Conservation (phyloP, 2,329 filamentous ascomycete species). For the Chaetomiaceae sp. region DNA sequence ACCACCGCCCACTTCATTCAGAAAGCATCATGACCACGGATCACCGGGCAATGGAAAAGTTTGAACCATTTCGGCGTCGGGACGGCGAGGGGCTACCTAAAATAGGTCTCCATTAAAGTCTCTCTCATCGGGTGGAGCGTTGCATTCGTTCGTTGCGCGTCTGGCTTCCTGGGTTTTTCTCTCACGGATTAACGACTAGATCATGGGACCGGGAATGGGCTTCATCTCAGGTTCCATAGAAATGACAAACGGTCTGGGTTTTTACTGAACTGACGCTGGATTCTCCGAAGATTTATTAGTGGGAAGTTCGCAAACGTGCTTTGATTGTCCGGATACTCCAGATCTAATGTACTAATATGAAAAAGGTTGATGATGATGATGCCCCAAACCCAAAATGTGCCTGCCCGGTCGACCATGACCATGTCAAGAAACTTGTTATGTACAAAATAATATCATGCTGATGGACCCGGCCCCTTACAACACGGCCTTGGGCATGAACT, state of each 20-base stretch:
- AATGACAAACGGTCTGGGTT: slow-evolving; percentile 23
- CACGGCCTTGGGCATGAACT: slow-evolving; percentile 79
- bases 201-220: slow-evolving; percentile 24
- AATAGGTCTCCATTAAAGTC: slow-evolving; percentile 17
- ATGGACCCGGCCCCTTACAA: slow-evolving; percentile 46
- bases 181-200: slow-evolving; percentile 28
- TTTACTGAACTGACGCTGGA: slow-evolving; percentile 4
- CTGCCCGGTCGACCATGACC: background rate
- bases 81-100: slow-evolving; percentile 19
- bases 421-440: background rate
- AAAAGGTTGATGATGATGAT: background rate
- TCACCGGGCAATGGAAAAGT: slow-evolving; percentile 28
- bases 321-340: background rate
- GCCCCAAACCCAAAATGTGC: background rate
- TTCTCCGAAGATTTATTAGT: too few species aligned
- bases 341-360: background rate
- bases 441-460: background rate
- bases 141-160: slow-evolving; percentile 16
- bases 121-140: slow-evolving; percentile 19
- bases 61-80: slow-evolving; percentile 25
- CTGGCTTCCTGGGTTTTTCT: slow-evolving; percentile 20
- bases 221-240: slow-evolving; percentile 22
- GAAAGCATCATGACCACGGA: slow-evolving; percentile 23
- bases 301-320: background rate
- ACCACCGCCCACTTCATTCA: slow-evolving; percentile 14